phyloP scores from a whole-genome alignment of 163 green algal species.

The Trebouxiophyceae sp. region DNA sequence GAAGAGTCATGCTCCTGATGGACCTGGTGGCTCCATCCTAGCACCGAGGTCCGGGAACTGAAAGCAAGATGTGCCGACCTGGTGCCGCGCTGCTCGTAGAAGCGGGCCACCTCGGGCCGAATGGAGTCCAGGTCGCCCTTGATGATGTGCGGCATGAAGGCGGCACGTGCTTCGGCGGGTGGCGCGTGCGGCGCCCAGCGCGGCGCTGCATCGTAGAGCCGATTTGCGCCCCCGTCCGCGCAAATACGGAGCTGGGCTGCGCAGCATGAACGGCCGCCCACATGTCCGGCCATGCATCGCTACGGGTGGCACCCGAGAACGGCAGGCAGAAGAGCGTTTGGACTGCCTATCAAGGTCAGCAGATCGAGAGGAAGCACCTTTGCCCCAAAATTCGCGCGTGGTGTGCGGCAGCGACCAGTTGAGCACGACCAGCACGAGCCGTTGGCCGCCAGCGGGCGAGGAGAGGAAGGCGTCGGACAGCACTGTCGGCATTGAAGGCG shows the following conservation, averaged over 20 bases:
- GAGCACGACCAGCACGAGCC: neutral
- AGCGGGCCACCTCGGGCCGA: constrained; percentile 54
- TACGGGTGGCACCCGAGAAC: neutral
- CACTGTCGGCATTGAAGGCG: no score
- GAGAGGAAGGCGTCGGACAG: no score
- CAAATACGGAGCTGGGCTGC: constrained; percentile 61
- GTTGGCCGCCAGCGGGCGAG: no score
- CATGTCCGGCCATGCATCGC: no score
- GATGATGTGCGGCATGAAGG: constrained; percentile 63
- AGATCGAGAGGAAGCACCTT: neutral
- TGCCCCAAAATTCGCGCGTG: neutral
- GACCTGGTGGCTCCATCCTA: no score
- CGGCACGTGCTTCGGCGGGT: neutral
- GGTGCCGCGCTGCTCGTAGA: constrained; percentile 56
- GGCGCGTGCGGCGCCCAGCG: constrained; percentile 10
- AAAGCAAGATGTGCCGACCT: no score
- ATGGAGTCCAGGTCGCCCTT: constrained; percentile 84
- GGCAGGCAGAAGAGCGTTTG: neutral
- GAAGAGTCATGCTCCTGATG: no score
- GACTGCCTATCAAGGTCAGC: neutral
- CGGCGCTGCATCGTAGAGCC: constrained; percentile 57
- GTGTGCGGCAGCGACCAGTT: neutral
- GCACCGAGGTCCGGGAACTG: no score
- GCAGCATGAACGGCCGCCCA: no score
- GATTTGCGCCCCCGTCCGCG: constrained; percentile 77